Percentiles rank a stretch among this genome's conserved stretches.
These are phyloP conservation scores for Exophiala bonariae DNA, from an alignment of 2,329 filamentous ascomycete species.

Conservation along the genomic window DNA sequence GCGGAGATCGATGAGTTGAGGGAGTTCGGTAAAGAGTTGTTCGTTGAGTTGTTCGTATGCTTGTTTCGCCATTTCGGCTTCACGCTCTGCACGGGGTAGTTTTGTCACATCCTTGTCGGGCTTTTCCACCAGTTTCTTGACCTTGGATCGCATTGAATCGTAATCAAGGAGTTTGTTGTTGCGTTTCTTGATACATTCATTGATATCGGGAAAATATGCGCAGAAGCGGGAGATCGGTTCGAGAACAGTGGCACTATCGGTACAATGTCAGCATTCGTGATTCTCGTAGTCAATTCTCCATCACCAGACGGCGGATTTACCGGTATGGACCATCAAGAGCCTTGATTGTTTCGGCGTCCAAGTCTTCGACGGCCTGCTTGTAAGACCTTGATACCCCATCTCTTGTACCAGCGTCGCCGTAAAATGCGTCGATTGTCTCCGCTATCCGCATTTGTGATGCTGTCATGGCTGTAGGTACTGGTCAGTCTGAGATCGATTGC, in stretches of 20 bases:
- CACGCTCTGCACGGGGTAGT: conserved; percentile 92
- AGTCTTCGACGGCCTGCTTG: conserved; percentile 96
- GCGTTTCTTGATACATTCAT: conserved; percentile 99
- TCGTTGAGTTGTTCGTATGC: conserved; percentile 98
- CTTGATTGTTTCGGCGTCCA: conserved; percentile 98
- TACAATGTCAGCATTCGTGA: conserved; percentile 3
- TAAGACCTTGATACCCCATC: conserved; percentile 96
- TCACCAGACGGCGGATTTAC: conserved; percentile 40
- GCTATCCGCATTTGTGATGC: conserved; percentile 99
- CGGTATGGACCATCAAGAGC: conserved; percentile 94
- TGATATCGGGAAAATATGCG: conserved; percentile 98
- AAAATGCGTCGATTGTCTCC: conserved; percentile 98
- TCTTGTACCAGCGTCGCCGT: conserved; percentile 89
- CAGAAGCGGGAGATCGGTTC: conserved; percentile 96
- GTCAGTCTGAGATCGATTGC: neutral
- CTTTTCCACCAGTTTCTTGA: conserved; percentile 96
- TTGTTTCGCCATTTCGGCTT: conserved; percentile 88
- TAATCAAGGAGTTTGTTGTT: conserved; percentile 98
- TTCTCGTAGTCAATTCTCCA: neutral
- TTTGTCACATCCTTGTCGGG: conserved; percentile 98
- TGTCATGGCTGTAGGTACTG: conserved; percentile 74
- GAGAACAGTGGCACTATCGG: conserved; percentile 75
- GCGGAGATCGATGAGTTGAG: conserved; percentile 92
- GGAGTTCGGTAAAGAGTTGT: conserved; percentile 87
- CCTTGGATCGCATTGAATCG: conserved; percentile 90